phyloP scores from a whole-genome alignment of 352 stramenopile species.

The Aphanomyces euteiches region DNA sequence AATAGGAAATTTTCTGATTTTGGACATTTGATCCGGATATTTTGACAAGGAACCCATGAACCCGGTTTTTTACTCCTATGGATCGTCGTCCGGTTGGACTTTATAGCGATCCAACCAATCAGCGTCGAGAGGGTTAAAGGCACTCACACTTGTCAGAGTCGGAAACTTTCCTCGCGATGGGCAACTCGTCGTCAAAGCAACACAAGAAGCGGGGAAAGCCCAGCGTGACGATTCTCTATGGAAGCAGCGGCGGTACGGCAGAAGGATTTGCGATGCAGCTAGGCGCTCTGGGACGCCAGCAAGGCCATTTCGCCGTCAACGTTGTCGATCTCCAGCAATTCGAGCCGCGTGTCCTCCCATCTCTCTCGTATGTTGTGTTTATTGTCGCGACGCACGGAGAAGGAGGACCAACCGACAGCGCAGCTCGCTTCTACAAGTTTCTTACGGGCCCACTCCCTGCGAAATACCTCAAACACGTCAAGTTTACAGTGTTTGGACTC shows the following conservation, averaged over 20 bases:
- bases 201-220: neutral
- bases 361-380: slow-evolving; percentile 83
- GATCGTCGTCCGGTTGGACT: no score
- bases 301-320: slow-evolving; percentile 74
- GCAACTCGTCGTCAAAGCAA: no score
- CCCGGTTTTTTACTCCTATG: no score
- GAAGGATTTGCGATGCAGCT: slow-evolving; percentile 95
- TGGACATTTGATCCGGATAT: no score
- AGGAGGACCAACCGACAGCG: slow-evolving; percentile 97
- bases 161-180: no score
- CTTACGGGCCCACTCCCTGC: slow-evolving; percentile 61
- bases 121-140: no score
- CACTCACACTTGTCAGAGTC: no score
- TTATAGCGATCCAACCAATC: no score
- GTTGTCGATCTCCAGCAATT: slow-evolving; percentile 84
- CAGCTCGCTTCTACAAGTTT: slow-evolving; percentile 88
- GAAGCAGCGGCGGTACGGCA: slow-evolving; percentile 96
- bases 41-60: no score
- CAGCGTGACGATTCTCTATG: slow-evolving; percentile 91
- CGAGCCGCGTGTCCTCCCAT: slow-evolving; percentile 36
- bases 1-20: no score
- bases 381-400: slow-evolving; percentile 97
- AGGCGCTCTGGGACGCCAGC: slow-evolving; percentile 85
- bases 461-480: slow-evolving; percentile 48
- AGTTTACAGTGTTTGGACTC: slow-evolving; percentile 94